phyloP scores from a whole-genome alignment of 2,329 filamentous ascomycete species.

The Didymella keratinophila region DNA sequence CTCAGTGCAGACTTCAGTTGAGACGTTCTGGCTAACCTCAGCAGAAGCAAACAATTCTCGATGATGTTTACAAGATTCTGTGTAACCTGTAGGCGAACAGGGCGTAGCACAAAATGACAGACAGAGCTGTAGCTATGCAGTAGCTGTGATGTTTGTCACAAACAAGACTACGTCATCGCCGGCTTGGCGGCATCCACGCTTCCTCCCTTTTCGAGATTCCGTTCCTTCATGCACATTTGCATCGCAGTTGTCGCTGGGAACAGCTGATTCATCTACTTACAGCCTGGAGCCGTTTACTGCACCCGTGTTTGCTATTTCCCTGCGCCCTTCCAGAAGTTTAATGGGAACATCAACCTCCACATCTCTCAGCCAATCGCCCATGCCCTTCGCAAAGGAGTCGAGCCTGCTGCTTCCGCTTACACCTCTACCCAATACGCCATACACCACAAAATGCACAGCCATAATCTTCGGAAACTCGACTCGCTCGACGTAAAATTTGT shows the following conservation, averaged over 20 bases:
- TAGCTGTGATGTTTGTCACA: conserved; percentile 1
- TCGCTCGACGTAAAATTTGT: conserved; percentile 36
- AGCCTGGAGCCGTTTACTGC: neutral
- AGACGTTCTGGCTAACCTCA: no score
- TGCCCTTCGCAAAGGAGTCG: conserved; percentile 62
- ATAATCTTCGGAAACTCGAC: conserved; percentile 44
- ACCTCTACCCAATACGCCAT: conserved; percentile 49
- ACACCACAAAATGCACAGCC: conserved; percentile 50
- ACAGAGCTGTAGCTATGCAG: conserved; percentile 10
- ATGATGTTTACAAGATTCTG: neutral
- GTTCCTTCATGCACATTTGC: neutral
- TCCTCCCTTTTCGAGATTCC: neutral
- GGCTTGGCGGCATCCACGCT: conserved; percentile 5
- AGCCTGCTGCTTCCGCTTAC: conserved; percentile 59
- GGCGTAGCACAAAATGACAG: conserved; percentile 4
- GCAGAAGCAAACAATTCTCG: neutral
- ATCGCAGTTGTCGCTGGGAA: neutral
- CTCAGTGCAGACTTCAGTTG: no score
- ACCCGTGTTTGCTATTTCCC: conserved; percentile 7
- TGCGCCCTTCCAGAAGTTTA: conserved; percentile 35
- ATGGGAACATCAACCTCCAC: conserved; percentile 54
- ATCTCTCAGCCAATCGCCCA: conserved; percentile 61
- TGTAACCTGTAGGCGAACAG: neutral
- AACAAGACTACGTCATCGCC: conserved; percentile 7
- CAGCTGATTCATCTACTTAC: neutral